Evolutionary conservation across 208 protist species (phyloP).

Genomic region (Leishmania braziliensis): DNA sequence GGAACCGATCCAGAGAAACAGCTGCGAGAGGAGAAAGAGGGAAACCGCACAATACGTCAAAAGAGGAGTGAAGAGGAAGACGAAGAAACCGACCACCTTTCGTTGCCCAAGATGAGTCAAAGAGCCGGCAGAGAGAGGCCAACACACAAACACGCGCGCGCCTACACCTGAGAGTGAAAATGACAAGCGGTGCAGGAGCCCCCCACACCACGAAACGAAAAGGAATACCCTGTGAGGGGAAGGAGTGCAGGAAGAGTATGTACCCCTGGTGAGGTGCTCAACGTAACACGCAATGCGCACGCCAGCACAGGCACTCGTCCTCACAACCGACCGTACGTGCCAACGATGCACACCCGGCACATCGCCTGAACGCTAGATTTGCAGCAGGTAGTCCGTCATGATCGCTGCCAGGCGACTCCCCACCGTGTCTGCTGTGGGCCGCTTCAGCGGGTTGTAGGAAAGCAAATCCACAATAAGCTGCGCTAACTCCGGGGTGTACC

Average conservation of each 20-base stretch:
- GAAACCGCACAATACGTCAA: neutral
- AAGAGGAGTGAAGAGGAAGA: neutral
- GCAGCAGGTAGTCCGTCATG: constrained; percentile 44
- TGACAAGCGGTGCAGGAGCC: neutral
- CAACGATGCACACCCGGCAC: neutral
- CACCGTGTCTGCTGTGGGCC: constrained; percentile 44
- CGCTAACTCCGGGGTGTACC: constrained; percentile 53
- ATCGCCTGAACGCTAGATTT: neutral
- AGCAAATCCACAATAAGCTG: constrained; percentile 59
- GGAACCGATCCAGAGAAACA: neutral
- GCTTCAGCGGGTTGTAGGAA: constrained; percentile 54
- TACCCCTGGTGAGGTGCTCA: neutral
- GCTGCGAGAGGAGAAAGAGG: neutral
- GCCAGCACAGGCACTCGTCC: neutral
- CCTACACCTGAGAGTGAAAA: neutral
- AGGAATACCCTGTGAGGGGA: neutral
- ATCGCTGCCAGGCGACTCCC: constrained; percentile 54
- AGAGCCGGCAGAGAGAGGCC: neutral
- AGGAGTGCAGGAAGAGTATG: neutral
- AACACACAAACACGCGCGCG: neutral
- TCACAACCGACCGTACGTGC: neutral
- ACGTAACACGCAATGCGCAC: neutral
- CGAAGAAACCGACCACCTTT: neutral
- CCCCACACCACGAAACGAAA: neutral
- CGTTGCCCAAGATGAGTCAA: neutral